These are phyloP conservation scores for Rhypophila decipiens DNA, from an alignment of 495 filamentous ascomycete species.

Conservation along the genomic window DNA sequence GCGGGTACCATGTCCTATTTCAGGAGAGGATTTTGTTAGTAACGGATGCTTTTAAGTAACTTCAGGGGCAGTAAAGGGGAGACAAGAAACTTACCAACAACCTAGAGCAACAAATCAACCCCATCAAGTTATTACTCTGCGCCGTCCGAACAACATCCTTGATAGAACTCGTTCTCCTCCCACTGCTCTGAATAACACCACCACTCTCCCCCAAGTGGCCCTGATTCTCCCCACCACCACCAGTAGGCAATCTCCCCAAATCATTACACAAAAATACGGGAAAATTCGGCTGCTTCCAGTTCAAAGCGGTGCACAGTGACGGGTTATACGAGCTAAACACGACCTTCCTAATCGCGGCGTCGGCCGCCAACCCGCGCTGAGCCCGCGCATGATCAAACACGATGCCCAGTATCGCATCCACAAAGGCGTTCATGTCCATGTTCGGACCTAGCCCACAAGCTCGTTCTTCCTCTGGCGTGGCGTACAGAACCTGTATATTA, in stretches of 20 bases:
- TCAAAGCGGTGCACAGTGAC: conserved; percentile 82
- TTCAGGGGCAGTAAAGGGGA: background rate
- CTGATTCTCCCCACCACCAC: background rate
- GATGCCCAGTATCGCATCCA: conserved; percentile 71
- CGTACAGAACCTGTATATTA: conserved; percentile 82
- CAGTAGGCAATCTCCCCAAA: conserved; percentile 52
- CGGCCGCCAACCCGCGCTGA: conserved; percentile 58
- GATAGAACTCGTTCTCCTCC: conserved; percentile 68
- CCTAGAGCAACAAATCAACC: conserved; percentile 79
- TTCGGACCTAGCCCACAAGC: conserved; percentile 60
- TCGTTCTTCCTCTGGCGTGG: conserved; percentile 64
- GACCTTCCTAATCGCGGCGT: conserved; percentile 71
- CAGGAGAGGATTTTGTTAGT: background rate
- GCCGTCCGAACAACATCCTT: conserved; percentile 94
- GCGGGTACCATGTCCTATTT: conserved; percentile 89
- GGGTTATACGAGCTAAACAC: conserved; percentile 90
- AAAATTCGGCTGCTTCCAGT: conserved; percentile 99
- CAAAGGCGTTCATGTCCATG: conserved; percentile 78
- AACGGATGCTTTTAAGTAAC: background rate
- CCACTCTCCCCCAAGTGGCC: conserved; percentile 1
- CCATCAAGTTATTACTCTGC: conserved; percentile 97
- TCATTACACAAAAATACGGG: conserved; percentile 94
- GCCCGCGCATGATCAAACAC: conserved; percentile 88
- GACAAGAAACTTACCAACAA: conserved; percentile 60
- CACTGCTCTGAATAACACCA: conserved; percentile 46